Conservation (phyloP, 2,329 filamentous ascomycete genomes). For the Aspergillus fijiensis region DNA sequence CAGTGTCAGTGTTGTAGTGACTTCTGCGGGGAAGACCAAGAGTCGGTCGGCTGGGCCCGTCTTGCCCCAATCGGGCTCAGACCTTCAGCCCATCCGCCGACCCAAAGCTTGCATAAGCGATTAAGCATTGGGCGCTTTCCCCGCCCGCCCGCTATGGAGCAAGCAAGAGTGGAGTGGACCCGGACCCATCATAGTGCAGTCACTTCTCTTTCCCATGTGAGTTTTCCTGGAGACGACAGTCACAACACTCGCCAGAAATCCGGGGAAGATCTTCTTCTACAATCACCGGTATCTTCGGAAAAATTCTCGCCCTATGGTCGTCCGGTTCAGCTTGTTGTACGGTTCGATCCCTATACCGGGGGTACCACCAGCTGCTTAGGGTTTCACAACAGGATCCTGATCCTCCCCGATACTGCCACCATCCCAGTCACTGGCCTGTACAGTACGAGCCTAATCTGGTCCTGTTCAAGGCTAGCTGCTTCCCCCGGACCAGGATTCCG, state of each 20-base stretch:
- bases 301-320: neutral
- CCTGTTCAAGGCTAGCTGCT: neutral
- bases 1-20: too few species aligned
- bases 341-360: too few species aligned
- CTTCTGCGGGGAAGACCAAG: too few species aligned
- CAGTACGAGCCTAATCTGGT: neutral
- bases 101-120: neutral
- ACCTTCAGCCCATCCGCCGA: too few species aligned
- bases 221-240: neutral
- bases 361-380: neutral
- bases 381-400: neutral
- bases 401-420: neutral
- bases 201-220: neutral
- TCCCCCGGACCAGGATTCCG: neutral
- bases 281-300: neutral
- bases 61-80: too few species aligned
- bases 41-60: too few species aligned
- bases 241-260: neutral
- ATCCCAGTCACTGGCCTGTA: neutral
- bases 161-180: too few species aligned
- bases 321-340: neutral
- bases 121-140: neutral
- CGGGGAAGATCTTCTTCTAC: neutral
- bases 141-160: too few species aligned
- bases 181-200: neutral